These are phyloP conservation scores for Adenanthera pavonina DNA, from an alignment of 306 rosid species.

Conservation along the genomic window DNA sequence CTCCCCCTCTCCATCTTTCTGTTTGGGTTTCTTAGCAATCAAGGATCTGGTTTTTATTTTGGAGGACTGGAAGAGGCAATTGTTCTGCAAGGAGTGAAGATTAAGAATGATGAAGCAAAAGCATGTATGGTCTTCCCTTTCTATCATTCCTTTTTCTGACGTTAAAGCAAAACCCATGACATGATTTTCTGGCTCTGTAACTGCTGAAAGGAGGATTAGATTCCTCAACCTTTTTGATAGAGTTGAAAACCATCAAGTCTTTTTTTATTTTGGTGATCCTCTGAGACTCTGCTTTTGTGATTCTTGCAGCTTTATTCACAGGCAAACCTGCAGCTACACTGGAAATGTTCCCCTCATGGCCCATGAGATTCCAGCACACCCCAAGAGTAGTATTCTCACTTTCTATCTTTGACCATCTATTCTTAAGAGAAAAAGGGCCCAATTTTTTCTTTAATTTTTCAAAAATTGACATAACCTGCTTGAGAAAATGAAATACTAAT, in stretches of 20 bases:
- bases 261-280: slow-evolving; percentile 57
- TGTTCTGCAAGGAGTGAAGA: slow-evolving; percentile 73
- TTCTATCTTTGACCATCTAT: slow-evolving; percentile 50
- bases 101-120: slow-evolving; percentile 77
- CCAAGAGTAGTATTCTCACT: slow-evolving; percentile 52
- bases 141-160: slow-evolving; percentile 46
- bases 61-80: slow-evolving; percentile 95
- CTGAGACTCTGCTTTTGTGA: slow-evolving; percentile 65
- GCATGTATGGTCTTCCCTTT: slow-evolving; percentile 55
- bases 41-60: slow-evolving; percentile 77
- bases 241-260: slow-evolving; percentile 20
- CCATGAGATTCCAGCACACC: slow-evolving; percentile 84
- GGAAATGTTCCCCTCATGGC: slow-evolving; percentile 99
- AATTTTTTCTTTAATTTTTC: background rate
- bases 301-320: slow-evolving; percentile 87
- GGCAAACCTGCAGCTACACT: slow-evolving; percentile 94
- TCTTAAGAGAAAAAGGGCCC: background rate
- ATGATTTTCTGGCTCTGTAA: slow-evolving; percentile 81
- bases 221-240: slow-evolving; percentile 40
- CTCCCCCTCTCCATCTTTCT: background rate
- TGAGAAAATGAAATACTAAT: slow-evolving; percentile 18
- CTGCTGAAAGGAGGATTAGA: slow-evolving; percentile 75
- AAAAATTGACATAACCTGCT: slow-evolving; percentile 12
- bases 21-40: slow-evolving; percentile 54
- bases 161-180: slow-evolving; percentile 51